phyloP scores from a whole-genome alignment of 257 asterid genomes.

The Lycium ferocissimum region DNA sequence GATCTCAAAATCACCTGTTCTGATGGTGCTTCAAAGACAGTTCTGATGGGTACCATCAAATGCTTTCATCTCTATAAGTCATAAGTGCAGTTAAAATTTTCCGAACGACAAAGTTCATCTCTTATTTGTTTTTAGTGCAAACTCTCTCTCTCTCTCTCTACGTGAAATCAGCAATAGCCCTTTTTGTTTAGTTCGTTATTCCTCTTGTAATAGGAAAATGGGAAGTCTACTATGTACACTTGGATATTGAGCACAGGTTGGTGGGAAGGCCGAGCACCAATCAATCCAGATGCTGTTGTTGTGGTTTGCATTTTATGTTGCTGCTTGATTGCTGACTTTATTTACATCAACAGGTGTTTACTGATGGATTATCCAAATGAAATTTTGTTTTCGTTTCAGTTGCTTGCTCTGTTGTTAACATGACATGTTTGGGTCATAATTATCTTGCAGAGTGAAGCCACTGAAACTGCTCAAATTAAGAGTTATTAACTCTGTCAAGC shows the following conservation, averaged over 20 bases:
- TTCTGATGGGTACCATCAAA: background rate
- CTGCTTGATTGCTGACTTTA: slow-evolving; percentile 69
- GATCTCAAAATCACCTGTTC: background rate
- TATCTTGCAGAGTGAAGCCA: slow-evolving; percentile 59
- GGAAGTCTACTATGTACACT: slow-evolving; percentile 77
- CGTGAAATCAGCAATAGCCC: background rate
- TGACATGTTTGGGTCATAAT: background rate
- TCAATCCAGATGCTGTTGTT: slow-evolving; percentile 73
- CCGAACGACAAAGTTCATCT: background rate
- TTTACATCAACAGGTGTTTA: slow-evolving; percentile 71
- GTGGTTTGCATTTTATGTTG: slow-evolving; percentile 63
- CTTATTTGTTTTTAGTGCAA: background rate
- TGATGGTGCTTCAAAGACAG: background rate
- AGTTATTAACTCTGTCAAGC: slow-evolving; percentile 48
- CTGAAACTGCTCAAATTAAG: slow-evolving; percentile 47
- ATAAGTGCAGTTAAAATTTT: background rate
- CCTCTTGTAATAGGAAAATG: slow-evolving; percentile 68
- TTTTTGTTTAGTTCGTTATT: background rate
- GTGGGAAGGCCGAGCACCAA: slow-evolving; percentile 81
- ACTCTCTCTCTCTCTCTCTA: background rate
- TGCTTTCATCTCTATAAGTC: background rate
- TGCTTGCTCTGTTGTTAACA: background rate
- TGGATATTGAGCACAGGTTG: slow-evolving; percentile 96
- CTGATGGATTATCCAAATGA: background rate
- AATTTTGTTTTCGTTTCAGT: background rate